These are phyloP conservation scores for Akanthomyces uredinophilus DNA, from an alignment of 2,329 filamentous ascomycete species.

Conservation along the genomic window DNA sequence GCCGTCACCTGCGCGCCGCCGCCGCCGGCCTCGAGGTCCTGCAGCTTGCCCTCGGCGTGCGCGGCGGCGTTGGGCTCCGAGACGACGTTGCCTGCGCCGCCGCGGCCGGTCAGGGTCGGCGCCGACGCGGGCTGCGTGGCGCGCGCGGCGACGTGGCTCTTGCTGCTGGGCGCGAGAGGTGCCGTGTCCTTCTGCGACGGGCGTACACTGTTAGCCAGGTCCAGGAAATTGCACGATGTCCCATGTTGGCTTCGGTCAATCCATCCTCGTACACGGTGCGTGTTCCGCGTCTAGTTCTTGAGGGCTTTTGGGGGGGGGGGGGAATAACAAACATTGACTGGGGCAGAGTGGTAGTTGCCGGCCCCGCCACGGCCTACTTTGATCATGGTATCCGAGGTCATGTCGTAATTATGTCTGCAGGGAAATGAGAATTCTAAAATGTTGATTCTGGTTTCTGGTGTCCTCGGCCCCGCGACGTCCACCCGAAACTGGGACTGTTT, in stretches of 20 bases:
- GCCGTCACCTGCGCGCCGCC: conserved; percentile 21
- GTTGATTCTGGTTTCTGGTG: neutral
- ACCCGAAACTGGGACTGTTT: neutral
- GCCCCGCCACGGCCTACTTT: conserved; percentile 50
- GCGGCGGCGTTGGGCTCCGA: conserved; percentile 24
- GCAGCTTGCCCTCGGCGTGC: conserved; percentile 16
- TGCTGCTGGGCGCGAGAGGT: neutral
- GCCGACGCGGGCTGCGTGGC: neutral
- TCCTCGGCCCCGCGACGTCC: neutral
- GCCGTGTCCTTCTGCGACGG: neutral
- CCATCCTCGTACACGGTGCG: neutral
- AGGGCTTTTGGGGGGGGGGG: neutral
- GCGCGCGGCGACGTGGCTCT: neutral
- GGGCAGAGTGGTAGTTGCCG: conserved; percentile 44
- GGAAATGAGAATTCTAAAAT: neutral
- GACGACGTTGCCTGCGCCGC: conserved; percentile 51
- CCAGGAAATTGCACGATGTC: neutral
- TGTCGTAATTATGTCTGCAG: neutral
- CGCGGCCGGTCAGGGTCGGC: conserved; percentile 39
- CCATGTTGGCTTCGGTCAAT: neutral
- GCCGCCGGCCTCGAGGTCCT: conserved; percentile 16
- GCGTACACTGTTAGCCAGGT: neutral
- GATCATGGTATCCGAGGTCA: conserved; percentile 35
- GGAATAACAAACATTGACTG: conserved; percentile 5
- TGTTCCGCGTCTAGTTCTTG: neutral